These are phyloP conservation scores for Plasmodium inui DNA, from an alignment of 169 alveolate genomes.

Conservation along the genomic window DNA sequence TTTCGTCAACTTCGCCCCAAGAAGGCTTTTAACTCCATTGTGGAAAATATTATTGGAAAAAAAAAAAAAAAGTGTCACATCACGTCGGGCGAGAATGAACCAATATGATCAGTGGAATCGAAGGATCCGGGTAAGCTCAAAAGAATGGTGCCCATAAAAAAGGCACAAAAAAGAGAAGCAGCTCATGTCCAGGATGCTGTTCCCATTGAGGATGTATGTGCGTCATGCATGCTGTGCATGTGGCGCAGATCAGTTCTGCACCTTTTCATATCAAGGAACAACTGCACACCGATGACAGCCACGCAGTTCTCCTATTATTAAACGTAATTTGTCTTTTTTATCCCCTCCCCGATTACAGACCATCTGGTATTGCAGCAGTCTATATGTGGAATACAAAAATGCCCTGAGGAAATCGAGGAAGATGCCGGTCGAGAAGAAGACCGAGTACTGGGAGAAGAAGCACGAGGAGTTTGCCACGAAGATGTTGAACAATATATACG, in stretches of 20 bases:
- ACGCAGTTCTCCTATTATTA: not conserved
- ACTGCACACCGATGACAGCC: not conserved
- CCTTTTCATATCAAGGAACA: not conserved
- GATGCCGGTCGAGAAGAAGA: slow-evolving; percentile 84
- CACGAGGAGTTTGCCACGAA: slow-evolving; percentile 91
- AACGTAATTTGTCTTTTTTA: not conserved
- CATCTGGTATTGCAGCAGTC: slow-evolving; percentile 88
- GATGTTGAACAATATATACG: slow-evolving; percentile 89
- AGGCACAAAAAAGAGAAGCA: not conserved
- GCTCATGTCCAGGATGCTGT: slow-evolving; percentile 13
- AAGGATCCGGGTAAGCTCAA: slow-evolving; percentile 39
- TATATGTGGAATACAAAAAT: slow-evolving; percentile 86
- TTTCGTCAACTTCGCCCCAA: not conserved
- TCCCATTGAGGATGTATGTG: slow-evolving; percentile 12
- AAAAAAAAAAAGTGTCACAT: not conserved
- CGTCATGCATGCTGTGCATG: slow-evolving; percentile 18
- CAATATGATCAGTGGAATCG: slow-evolving; percentile 74
- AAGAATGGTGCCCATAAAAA: not conserved
- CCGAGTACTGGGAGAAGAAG: slow-evolving; percentile 90
- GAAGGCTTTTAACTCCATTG: not conserved
- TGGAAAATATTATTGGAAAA: not conserved
- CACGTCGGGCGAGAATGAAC: slow-evolving; percentile 31
- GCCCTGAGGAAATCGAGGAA: slow-evolving; percentile 86
- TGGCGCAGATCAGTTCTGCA: slow-evolving; percentile 12
- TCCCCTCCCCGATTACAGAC: slow-evolving; percentile 75